Evolutionary conservation across 1,284 basidiomycete genomes (phyloP).

Genomic region (Taiwanofungus camphoratus): DNA sequence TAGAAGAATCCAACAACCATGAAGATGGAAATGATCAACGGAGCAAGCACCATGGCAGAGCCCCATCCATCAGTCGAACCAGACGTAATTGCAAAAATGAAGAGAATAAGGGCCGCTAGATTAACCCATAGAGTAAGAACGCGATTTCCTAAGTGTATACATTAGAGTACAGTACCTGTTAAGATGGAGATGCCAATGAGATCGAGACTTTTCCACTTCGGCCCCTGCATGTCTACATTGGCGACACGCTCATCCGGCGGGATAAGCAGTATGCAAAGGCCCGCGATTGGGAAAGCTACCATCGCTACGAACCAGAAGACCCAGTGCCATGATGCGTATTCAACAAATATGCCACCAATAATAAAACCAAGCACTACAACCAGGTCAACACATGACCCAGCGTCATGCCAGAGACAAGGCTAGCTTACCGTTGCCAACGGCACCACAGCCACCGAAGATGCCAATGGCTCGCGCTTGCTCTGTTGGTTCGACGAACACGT

Average conservation of each 20-base stretch:
- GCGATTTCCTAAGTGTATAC: background rate
- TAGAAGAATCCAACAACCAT: conserved; percentile 36
- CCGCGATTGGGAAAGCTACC: conserved; percentile 32
- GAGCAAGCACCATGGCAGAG: conserved; percentile 34
- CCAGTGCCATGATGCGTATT: conserved; percentile 39
- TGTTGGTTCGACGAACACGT: conserved; percentile 37
- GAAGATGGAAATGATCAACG: conserved; percentile 37
- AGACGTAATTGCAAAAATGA: conserved; percentile 45
- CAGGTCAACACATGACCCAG: background rate
- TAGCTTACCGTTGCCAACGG: conserved; percentile 37
- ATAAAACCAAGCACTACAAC: conserved; percentile 35
- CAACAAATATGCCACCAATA: conserved; percentile 38
- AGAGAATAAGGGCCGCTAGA: conserved; percentile 30
- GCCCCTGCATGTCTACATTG: conserved; percentile 7
- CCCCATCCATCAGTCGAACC: conserved; percentile 40
- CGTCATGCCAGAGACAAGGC: background rate
- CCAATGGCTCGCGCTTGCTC: conserved; percentile 42
- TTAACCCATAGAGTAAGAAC: background rate
- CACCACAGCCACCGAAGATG: conserved; percentile 40
- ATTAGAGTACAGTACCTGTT: conserved; percentile 25
- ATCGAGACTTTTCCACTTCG: conserved; percentile 33
- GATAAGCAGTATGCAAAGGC: conserved; percentile 30
- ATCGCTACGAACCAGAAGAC: conserved; percentile 41
- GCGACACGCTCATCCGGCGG: conserved; percentile 21
- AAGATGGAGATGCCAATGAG: conserved; percentile 35